These are phyloP conservation scores for Macadamia tetraphylla DNA, from an alignment of 164 flowering plant species.

Conservation along the genomic window DNA sequence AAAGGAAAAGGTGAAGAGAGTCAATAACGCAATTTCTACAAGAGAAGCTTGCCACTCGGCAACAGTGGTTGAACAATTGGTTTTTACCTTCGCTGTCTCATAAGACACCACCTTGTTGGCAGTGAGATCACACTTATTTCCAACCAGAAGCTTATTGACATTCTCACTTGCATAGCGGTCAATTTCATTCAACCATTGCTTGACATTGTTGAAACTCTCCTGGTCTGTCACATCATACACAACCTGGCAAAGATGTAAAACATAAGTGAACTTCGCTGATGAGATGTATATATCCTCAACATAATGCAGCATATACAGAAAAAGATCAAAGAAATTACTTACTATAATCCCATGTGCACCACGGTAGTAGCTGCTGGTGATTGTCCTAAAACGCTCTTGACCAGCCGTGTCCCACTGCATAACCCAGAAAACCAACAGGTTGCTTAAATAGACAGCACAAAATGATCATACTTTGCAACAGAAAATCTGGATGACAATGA, in stretches of 20 bases:
- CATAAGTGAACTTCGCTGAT: neutral
- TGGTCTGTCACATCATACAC: constrained; percentile 85
- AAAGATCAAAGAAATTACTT: constrained; percentile 10
- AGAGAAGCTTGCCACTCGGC: neutral
- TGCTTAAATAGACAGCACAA: neutral
- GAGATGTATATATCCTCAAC: neutral
- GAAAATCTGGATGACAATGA: neutral
- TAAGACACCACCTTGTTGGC: constrained; percentile 45
- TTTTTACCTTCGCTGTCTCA: constrained; percentile 41
- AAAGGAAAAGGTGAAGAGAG: neutral
- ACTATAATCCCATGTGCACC: constrained; percentile 89
- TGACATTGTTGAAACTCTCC: constrained; percentile 85
- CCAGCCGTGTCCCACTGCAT: constrained; percentile 88
- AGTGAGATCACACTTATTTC: constrained; percentile 71
- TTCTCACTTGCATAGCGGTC: constrained; percentile 53
- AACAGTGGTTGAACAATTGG: neutral
- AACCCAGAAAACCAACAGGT: neutral
- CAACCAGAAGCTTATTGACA: constrained; percentile 65
- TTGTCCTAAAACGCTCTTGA: constrained; percentile 82
- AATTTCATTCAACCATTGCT: constrained; percentile 78
- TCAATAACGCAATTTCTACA: neutral
- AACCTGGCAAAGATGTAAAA: constrained; percentile 34
- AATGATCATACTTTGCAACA: no score
- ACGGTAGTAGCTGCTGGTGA: constrained; percentile 86
- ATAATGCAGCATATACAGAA: neutral